These are phyloP conservation scores for Capsicum chinense DNA, from an alignment of 257 asterid genomes.

Conservation along the genomic window DNA sequence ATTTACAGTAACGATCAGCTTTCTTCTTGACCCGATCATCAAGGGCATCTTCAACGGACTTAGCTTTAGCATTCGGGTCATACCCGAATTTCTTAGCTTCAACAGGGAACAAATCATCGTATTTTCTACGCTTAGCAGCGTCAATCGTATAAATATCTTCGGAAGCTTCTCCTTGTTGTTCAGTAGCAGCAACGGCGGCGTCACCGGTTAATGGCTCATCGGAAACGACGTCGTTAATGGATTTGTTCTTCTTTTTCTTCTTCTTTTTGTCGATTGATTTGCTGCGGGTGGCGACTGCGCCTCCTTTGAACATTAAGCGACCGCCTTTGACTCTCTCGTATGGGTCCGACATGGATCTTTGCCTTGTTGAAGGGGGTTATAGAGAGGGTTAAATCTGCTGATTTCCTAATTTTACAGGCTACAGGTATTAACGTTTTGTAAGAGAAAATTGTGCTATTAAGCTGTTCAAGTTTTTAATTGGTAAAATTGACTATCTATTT, in stretches of 20 bases:
- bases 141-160: constrained; percentile 81
- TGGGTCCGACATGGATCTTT: constrained; percentile 70
- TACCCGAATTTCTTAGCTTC: constrained; percentile 81
- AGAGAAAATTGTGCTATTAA: too few relatives aligned
- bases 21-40: constrained; percentile 95
- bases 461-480: too few relatives aligned
- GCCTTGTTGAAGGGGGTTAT: neutral
- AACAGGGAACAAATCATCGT: constrained; percentile 89
- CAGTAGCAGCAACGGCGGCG: constrained; percentile 44
- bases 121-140: constrained; percentile 95
- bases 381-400: too few relatives aligned
- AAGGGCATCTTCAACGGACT: constrained; percentile 88
- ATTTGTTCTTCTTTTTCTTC: constrained; percentile 61
- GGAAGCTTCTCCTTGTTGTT: constrained; percentile 44
- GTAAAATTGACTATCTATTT: too few relatives aligned
- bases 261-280: constrained; percentile 83
- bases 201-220: constrained; percentile 46
- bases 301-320: constrained; percentile 90
- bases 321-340: constrained; percentile 79
- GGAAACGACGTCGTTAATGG: constrained; percentile 29
- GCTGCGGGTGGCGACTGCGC: constrained; percentile 76
- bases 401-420: too few relatives aligned
- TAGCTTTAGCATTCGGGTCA: constrained; percentile 68
- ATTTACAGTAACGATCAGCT: constrained; percentile 98
- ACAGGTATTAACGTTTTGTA: too few relatives aligned